Evolutionary conservation across 306 rosid species (phyloP), one percentile per base, ranked within the genome.

Genomic region (Gleditsia sinensis): DNA sequence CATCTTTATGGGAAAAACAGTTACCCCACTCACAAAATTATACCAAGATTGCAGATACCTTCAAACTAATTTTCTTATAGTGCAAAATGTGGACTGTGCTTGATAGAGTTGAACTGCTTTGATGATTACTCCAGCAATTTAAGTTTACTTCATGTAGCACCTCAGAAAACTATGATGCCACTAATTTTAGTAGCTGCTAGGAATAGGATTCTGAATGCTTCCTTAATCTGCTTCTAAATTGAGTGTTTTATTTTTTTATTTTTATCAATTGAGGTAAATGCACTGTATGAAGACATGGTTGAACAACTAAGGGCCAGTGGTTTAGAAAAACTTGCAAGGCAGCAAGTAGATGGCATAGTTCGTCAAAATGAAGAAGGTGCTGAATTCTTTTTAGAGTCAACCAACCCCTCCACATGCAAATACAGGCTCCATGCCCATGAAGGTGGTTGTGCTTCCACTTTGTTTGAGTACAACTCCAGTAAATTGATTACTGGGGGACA

Each of bases 331-430:
- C 97, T 95, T 72, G 99, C 99, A 62, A 86, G 76, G 81, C 97
- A 87, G 78, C 99, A 95, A 72, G 93, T 95, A n/a, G 99, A 95
- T 82, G 99, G 99, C 37, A 88, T 95, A 72, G 99, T 95, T 75
- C 97, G 99, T n/a, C 92, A 63, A 78, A 83, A 86, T 43, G 99
- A 95, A 86, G 99, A 88, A 60, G 99, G 99, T 71, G 99, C 97
- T 25, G 98, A 92, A 53, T 95, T 88, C 79, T 95, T 87, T 79
- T 68, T 69, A 66, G 97, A 92, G 81, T 87, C 96, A 37, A 78
- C 74, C 57, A 78, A 86, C 76, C 99, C 98, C 57, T 88, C 99
- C 17, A 32, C 75, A 1, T 92, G 93, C 78, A 92, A 88, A 77
- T 79, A 81, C 66, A 88, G 90, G 82, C 79, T 92, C 42, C 57